Evolutionary conservation across 169 alveolate species (phyloP).

Genomic region (Plasmodium cynomolgi): DNA sequence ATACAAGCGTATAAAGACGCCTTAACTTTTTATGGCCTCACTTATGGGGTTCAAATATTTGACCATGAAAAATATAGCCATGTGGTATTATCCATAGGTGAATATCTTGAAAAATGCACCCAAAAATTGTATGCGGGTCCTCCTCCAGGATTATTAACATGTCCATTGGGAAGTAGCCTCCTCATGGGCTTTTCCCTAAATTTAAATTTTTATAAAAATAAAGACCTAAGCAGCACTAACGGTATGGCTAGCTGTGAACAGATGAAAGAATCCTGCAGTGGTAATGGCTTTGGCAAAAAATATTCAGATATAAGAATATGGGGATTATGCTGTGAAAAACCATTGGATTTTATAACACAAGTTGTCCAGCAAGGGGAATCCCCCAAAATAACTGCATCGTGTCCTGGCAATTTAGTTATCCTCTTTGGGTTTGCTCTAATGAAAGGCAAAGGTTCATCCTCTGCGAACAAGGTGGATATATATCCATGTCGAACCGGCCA

Average conservation of each 20-base stretch:
- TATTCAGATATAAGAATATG: constrained; percentile 83
- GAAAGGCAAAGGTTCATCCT: constrained; percentile 71
- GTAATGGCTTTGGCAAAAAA: constrained; percentile 55
- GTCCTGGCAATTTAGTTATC: constrained; percentile 77
- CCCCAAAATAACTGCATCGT: constrained; percentile 78
- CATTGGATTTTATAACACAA: constrained; percentile 82
- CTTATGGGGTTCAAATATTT: constrained; percentile 62
- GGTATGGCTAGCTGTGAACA: constrained; percentile 79
- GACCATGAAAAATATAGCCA: constrained; percentile 62
- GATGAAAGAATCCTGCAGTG: constrained; percentile 87
- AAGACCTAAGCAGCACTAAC: constrained; percentile 15
- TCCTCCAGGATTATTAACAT: constrained; percentile 87
- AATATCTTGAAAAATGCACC: constrained; percentile 68
- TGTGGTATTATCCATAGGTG: constrained; percentile 36
- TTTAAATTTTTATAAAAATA: constrained; percentile 69
- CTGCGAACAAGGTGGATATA: constrained; percentile 72
- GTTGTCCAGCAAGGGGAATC: constrained; percentile 77
- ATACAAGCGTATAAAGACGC: constrained; percentile 75
- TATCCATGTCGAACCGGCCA: constrained; percentile 81
- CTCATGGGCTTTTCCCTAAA: constrained; percentile 86
- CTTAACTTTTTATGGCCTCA: constrained; percentile 61
- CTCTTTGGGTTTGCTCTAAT: constrained; percentile 78
- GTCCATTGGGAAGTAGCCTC: constrained; percentile 83
- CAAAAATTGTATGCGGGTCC: constrained; percentile 84
- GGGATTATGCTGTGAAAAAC: constrained; percentile 83